Evolutionary conservation across 169 alveolate genomes (phyloP).

Genomic region (Theileria equi): DNA sequence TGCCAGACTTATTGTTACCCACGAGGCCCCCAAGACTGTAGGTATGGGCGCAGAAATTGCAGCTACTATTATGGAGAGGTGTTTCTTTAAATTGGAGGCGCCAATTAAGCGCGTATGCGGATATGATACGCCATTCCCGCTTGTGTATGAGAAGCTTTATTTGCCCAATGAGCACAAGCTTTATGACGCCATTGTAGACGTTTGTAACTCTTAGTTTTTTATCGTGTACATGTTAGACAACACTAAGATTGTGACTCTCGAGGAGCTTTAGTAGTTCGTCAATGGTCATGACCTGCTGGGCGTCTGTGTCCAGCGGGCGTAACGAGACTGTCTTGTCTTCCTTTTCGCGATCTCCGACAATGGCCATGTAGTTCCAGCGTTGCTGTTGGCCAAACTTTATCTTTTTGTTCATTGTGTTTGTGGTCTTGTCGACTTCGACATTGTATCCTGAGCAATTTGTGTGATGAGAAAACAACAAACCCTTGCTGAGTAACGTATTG

Average conservation of each 20-base stretch:
- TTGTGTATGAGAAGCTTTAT: conserved; percentile 88
- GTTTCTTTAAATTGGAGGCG: conserved; percentile 91
- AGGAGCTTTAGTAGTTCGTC: conserved; percentile 62
- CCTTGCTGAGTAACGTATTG: conserved; percentile 27
- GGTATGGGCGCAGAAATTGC: conserved; percentile 94
- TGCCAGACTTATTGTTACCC: conserved; percentile 89
- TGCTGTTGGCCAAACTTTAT: conserved; percentile 93
- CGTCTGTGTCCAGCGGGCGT: conserved; percentile 81
- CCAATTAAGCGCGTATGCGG: conserved; percentile 94
- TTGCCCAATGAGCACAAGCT: conserved; percentile 89
- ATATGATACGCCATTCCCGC: conserved; percentile 96
- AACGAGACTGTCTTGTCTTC: conserved; percentile 79
- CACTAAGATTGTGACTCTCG: conserved; percentile 46
- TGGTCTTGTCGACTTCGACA: conserved; percentile 88
- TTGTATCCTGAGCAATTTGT: conserved; percentile 80
- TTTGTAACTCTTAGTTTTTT: conserved; percentile 37
- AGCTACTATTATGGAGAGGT: conserved; percentile 86
- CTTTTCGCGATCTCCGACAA: conserved; percentile 96
- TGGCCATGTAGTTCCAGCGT: conserved; percentile 92
- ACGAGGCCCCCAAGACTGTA: conserved; percentile 90
- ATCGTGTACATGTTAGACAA: neutral
- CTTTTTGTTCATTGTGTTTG: conserved; percentile 91
- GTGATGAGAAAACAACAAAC: neutral
- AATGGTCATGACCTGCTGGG: conserved; percentile 67
- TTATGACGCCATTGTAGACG: conserved; percentile 83